Evolutionary conservation across 1,284 basidiomycete species (phyloP).

Genomic region (Rhodotorula sp.): DNA sequence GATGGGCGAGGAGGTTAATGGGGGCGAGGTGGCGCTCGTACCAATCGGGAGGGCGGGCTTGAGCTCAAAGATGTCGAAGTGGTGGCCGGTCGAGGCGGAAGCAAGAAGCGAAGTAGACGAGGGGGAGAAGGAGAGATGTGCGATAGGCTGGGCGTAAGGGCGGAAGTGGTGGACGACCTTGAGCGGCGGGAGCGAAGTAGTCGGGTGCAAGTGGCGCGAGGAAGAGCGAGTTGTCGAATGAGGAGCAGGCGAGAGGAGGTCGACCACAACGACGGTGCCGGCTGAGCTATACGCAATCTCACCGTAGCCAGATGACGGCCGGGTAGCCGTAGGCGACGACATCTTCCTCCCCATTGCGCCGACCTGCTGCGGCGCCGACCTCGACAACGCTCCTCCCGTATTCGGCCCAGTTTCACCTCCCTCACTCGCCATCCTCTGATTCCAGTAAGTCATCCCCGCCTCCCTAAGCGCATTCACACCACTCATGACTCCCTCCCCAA

Average conservation of each 20-base stretch:
- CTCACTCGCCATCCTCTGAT: constrained; percentile 11
- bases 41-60: constrained; percentile 45
- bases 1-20: not conserved
- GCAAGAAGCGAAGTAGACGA: constrained; percentile 62
- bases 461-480: constrained; percentile 38
- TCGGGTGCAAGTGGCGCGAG: not conserved
- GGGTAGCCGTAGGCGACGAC: not conserved
- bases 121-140: constrained; percentile 59
- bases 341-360: constrained; percentile 6
- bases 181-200: not conserved
- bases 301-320: not conserved
- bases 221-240: no score
- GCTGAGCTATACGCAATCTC: not conserved
- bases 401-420: not conserved
- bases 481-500: constrained; percentile 37
- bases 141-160: constrained; percentile 53
- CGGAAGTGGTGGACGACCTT: constrained; percentile 40
- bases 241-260: not conserved
- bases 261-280: constrained; percentile 26
- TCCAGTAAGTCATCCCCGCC: constrained; percentile 29
- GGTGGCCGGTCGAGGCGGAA: constrained; percentile 61
- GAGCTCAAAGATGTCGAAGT: constrained; percentile 58
- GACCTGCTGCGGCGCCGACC: constrained; percentile 31
- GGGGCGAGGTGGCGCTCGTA: not conserved
- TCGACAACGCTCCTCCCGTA: constrained; percentile 8